A percentile compares a stretch with the other conserved stretches of the same genome.
Conservation (phyloP, 2,329 filamentous ascomycete genomes). For the Fusarium gaditjirri region DNA sequence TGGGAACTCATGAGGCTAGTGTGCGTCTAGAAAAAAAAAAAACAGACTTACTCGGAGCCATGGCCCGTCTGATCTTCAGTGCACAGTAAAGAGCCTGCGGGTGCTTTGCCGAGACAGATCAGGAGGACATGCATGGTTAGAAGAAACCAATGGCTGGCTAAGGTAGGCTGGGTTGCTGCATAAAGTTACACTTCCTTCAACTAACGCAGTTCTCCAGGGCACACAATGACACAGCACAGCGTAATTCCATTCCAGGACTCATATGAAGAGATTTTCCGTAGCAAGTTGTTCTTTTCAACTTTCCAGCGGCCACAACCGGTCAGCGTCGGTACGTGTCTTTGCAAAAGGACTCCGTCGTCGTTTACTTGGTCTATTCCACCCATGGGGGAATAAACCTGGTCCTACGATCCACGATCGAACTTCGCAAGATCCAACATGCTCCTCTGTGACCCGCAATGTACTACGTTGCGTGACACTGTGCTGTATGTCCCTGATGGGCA, state of each 20-base stretch:
- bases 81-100: slow-evolving; percentile 16
- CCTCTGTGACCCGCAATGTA: slow-evolving; percentile 22
- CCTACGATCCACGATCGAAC: slow-evolving; percentile 43
- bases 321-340: slow-evolving; percentile 32
- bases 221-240: neutral
- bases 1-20: slow-evolving; percentile 21
- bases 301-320: slow-evolving; percentile 25
- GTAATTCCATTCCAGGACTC: neutral
- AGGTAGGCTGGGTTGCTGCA: slow-evolving; percentile 5
- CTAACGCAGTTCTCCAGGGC: neutral
- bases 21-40: slow-evolving; percentile 23
- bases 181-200: slow-evolving; percentile 5
- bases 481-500: slow-evolving; percentile 11
- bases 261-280: neutral
- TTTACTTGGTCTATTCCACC: slow-evolving; percentile 19
- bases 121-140: slow-evolving; percentile 13
- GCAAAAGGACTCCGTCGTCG: slow-evolving; percentile 13
- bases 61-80: slow-evolving; percentile 25
- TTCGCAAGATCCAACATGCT: slow-evolving; percentile 36
- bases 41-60: slow-evolving; percentile 16
- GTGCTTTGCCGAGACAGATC: slow-evolving; percentile 32
- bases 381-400: slow-evolving; percentile 38
- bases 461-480: slow-evolving; percentile 17
- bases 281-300: neutral
- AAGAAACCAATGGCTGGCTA: slow-evolving; percentile 6